Conservation (phyloP, 2,329 filamentous ascomycete species). For the Trichoderma afroharzianum region DNA sequence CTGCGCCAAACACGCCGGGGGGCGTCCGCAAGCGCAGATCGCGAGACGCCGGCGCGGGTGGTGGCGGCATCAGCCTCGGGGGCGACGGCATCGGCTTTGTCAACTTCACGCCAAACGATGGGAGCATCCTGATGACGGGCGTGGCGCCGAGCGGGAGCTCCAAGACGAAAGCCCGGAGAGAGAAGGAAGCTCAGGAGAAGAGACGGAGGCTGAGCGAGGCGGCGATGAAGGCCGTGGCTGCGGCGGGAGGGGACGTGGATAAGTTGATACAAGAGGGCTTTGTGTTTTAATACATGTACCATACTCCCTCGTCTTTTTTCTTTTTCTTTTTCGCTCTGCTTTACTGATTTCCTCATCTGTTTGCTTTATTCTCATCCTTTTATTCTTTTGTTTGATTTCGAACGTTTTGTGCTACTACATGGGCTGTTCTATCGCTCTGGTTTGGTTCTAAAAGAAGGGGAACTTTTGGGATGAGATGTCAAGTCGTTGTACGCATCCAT, state of each 20-base stretch:
- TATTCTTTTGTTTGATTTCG: not conserved
- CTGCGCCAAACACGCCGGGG: slow-evolving; percentile 39
- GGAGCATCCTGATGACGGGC: slow-evolving; percentile 73
- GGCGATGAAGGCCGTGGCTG: slow-evolving; percentile 64
- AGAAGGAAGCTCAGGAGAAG: slow-evolving; percentile 81
- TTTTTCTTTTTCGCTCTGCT: not conserved
- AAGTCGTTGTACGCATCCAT: not conserved
- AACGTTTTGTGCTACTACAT: not conserved
- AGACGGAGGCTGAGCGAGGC: slow-evolving; percentile 65
- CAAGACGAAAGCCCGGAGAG: slow-evolving; percentile 91
- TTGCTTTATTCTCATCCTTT: not conserved
- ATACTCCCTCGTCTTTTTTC: not conserved
- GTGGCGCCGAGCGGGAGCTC: slow-evolving; percentile 87
- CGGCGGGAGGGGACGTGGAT: slow-evolving; percentile 65
- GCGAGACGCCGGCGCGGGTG: slow-evolving; percentile 33
- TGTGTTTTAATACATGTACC: slow-evolving; percentile 32
- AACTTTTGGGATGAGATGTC: not conserved
- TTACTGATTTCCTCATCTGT: not conserved
- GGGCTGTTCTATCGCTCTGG: not conserved
- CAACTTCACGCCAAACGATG: slow-evolving; percentile 84
- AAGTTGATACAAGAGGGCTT: slow-evolving; percentile 51
- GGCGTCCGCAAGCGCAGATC: slow-evolving; percentile 40
- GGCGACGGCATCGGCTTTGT: slow-evolving; percentile 62
- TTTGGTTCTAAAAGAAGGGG: not conserved
- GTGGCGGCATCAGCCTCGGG: slow-evolving; percentile 22